These are phyloP conservation scores for Teratosphaeria pseudoeucalypti DNA, from an alignment of 2,329 filamentous ascomycete genomes.

Conservation along the genomic window DNA sequence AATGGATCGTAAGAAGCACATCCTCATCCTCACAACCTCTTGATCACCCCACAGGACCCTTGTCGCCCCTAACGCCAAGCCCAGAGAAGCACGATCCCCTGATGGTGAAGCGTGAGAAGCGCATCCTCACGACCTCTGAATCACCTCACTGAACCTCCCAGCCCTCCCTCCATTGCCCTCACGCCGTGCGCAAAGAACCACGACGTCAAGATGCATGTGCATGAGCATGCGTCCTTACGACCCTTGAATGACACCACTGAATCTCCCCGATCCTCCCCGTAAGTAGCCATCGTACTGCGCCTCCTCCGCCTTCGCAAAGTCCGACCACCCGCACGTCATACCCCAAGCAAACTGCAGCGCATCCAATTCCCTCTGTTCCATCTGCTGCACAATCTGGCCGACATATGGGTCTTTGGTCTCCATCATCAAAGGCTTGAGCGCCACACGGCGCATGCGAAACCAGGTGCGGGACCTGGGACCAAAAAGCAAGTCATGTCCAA, in stretches of 20 bases:
- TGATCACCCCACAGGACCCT: too few relatives aligned
- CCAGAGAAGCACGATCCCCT: too few relatives aligned
- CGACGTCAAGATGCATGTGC: neutral
- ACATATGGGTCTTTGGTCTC: slow-evolving; percentile 26
- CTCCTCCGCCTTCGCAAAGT: slow-evolving; percentile 24
- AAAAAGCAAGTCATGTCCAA: slow-evolving; percentile 16
- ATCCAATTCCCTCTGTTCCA: slow-evolving; percentile 23
- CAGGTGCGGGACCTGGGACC: slow-evolving; percentile 11
- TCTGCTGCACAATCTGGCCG: slow-evolving; percentile 31
- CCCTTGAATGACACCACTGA: slow-evolving; percentile 19
- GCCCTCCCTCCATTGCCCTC: neutral
- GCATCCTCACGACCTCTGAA: neutral
- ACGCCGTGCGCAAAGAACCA: neutral
- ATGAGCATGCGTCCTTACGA: neutral
- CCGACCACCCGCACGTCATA: slow-evolving; percentile 23
- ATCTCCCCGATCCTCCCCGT: slow-evolving; percentile 32
- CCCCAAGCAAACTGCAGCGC: slow-evolving; percentile 22
- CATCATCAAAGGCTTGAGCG: slow-evolving; percentile 29
- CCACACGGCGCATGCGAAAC: slow-evolving; percentile 23
- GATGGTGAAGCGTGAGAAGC: too few relatives aligned
- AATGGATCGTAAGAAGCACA: too few relatives aligned
- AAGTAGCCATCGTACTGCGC: slow-evolving; percentile 32
- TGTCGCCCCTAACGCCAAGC: too few relatives aligned
- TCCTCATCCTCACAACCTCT: neutral
- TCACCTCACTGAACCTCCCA: too few relatives aligned